Percentiles rank a stretch among this genome's conserved stretches.
phyloP scores from a whole-genome alignment of 306 rosid species.

The Ziziphus jujuba region DNA sequence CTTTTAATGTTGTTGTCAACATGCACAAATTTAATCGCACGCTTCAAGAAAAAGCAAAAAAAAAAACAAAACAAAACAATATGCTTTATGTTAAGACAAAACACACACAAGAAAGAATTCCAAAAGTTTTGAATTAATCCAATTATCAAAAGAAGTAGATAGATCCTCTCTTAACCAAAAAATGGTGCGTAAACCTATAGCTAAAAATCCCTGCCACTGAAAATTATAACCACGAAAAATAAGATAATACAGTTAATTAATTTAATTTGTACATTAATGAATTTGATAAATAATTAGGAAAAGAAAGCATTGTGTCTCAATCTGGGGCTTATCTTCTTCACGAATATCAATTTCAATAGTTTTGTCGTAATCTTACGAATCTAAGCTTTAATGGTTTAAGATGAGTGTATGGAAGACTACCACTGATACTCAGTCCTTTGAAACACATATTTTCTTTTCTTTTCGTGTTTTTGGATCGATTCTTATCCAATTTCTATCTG shows the following conservation, averaged over 20 bases:
- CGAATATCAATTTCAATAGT: background rate
- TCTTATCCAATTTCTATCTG: no score
- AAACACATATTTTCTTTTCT: no score
- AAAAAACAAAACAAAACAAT: no score
- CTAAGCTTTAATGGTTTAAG: background rate
- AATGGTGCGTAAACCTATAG: background rate
- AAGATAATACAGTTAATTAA: background rate
- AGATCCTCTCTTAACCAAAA: background rate
- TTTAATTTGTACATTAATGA: background rate
- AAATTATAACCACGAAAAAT: background rate
- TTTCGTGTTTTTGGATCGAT: no score
- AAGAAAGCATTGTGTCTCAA: background rate
- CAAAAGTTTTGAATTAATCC: background rate
- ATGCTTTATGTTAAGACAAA: constrained; percentile 6
- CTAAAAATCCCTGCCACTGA: background rate
- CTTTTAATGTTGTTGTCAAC: no score
- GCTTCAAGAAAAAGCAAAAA: no score
- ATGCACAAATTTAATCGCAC: no score
- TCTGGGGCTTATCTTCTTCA: background rate
- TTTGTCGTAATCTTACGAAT: background rate
- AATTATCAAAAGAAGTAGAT: background rate
- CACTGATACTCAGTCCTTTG: no score
- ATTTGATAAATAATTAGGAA: background rate
- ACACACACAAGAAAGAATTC: background rate
- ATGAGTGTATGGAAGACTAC: no score